A percentile compares a stretch with the other conserved stretches of the same genome.
Conservation (phyloP, 169 alveolate genomes). For the Cryptosporidium ryanae region DNA sequence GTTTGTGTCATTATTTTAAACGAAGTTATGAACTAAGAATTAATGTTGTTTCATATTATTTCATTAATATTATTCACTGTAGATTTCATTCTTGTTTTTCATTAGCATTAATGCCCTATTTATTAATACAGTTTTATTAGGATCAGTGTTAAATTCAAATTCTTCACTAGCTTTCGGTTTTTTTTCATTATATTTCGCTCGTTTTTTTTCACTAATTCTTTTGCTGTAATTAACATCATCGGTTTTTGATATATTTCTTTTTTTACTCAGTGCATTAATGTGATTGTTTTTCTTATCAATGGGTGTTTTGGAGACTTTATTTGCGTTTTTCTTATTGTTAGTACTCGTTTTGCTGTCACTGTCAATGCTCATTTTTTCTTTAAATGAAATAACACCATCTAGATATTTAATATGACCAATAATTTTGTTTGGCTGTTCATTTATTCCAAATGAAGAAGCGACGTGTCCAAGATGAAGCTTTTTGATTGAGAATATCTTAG, state of each 20-base stretch:
- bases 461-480: slow-evolving; percentile 68
- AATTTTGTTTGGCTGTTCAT: slow-evolving; percentile 67
- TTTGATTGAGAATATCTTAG: slow-evolving; percentile 57
- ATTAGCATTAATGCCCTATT: slow-evolving; percentile 34
- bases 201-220: neutral
- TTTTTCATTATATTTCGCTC: neutral
- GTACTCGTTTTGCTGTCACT: neutral
- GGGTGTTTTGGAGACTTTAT: too few relatives aligned
- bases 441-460: slow-evolving; percentile 72
- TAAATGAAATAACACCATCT: slow-evolving; percentile 34
- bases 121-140: slow-evolving; percentile 22
- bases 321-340: neutral
- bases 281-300: too few relatives aligned
- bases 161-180: slow-evolving; percentile 3
- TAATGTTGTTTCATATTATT: too few relatives aligned
- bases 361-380: slow-evolving; percentile 21
- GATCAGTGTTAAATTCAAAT: slow-evolving; percentile 12
- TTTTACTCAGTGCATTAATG: too few relatives aligned
- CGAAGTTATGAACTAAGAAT: too few relatives aligned
- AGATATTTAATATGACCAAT: slow-evolving; percentile 44
- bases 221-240: too few relatives aligned
- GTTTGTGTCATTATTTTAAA: neutral
- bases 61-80: too few relatives aligned
- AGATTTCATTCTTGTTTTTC: slow-evolving; percentile 57
- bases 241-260: too few relatives aligned